Percentiles rank a stretch among this genome's conserved stretches.
phyloP scores from a whole-genome alignment of 1,139 yeast genomes.

The Debaryomyces robertsiae region DNA sequence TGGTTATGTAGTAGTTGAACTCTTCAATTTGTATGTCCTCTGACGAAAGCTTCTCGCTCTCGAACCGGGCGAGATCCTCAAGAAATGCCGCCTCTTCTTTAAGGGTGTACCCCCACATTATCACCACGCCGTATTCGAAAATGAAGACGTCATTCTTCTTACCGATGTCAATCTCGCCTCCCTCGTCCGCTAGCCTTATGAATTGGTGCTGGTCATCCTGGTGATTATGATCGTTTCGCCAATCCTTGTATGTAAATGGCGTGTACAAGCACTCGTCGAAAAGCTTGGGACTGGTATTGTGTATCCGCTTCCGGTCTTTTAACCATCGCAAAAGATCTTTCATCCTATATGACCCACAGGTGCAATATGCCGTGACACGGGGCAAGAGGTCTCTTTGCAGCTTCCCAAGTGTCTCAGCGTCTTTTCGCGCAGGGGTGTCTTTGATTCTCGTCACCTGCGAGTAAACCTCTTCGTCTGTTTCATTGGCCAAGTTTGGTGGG shows the following conservation, averaged over 20 bases:
- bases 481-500: conserved; percentile 41
- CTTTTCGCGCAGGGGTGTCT: conserved; percentile 89
- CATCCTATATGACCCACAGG: conserved; percentile 91
- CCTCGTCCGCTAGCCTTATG: conserved; percentile 84
- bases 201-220: conserved; percentile 42
- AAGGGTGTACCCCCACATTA: conserved; percentile 90
- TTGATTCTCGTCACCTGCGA: conserved; percentile 83
- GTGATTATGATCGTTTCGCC: conserved; percentile 55
- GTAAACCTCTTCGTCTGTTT: conserved; percentile 49
- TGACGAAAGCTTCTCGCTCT: conserved; percentile 82
- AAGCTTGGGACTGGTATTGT: conserved; percentile 79
- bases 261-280: conserved; percentile 94
- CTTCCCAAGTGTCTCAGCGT: conserved; percentile 91
- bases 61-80: conserved; percentile 82
- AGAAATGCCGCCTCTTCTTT: conserved; percentile 84
- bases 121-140: conserved; percentile 93
- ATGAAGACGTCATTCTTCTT: conserved; percentile 79
- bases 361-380: conserved; percentile 93
- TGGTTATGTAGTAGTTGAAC: conserved; percentile 89
- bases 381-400: conserved; percentile 84
- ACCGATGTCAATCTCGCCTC: conserved; percentile 88
- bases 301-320: conserved; percentile 71
- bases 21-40: conserved; percentile 95
- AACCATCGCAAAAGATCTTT: conserved; percentile 84
- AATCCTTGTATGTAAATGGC: conserved; percentile 81